Percentiles rank a stretch among this genome's conserved stretches.
Evolutionary conservation across 345 rosid genomes (phyloP).

Genomic region (rapeseed (Brassica napus)): DNA sequence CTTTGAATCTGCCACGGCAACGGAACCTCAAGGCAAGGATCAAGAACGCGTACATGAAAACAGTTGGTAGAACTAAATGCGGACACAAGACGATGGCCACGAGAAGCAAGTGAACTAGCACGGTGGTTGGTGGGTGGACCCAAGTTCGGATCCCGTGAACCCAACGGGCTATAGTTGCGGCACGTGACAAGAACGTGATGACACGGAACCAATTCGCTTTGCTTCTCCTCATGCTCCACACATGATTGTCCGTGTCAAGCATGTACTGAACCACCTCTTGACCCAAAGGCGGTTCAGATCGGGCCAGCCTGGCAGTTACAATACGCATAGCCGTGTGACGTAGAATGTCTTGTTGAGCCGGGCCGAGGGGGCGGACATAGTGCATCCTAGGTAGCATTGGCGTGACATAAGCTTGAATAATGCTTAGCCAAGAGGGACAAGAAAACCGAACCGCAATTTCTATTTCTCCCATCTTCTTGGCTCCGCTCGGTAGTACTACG

Average conservation of each 20-base stretch:
- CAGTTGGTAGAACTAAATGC: slow-evolving; percentile 74
- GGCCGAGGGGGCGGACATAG: slow-evolving; percentile 66
- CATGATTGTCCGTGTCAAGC: slow-evolving; percentile 78
- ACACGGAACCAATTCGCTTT: slow-evolving; percentile 91
- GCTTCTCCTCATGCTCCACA: slow-evolving; percentile 94
- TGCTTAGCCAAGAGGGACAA: slow-evolving; percentile 71
- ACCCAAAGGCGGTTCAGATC: slow-evolving; percentile 82
- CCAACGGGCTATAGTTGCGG: slow-evolving; percentile 67
- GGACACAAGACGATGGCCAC: slow-evolving; percentile 72
- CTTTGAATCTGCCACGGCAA: slow-evolving; percentile 51
- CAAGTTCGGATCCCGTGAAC: slow-evolving; percentile 69
- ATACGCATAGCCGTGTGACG: slow-evolving; percentile 89
- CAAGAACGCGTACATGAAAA: slow-evolving; percentile 83
- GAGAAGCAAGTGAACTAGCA: slow-evolving; percentile 65
- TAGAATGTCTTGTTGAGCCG: slow-evolving; percentile 75
- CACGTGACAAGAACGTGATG: slow-evolving; percentile 65
- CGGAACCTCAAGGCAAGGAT: slow-evolving; percentile 58
- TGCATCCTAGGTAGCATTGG: slow-evolving; percentile 92
- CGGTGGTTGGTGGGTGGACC: slow-evolving; percentile 69
- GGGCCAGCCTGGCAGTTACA: slow-evolving; percentile 62
- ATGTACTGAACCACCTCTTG: slow-evolving; percentile 84
- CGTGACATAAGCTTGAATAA: slow-evolving; percentile 67
- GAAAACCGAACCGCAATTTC: slow-evolving; percentile 80
- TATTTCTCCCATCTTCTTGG: slow-evolving; percentile 85
- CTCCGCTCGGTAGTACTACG: slow-evolving; percentile 69